phyloP scores from a whole-genome alignment of 1,139 yeast genomes.

The Pichia sp. region DNA sequence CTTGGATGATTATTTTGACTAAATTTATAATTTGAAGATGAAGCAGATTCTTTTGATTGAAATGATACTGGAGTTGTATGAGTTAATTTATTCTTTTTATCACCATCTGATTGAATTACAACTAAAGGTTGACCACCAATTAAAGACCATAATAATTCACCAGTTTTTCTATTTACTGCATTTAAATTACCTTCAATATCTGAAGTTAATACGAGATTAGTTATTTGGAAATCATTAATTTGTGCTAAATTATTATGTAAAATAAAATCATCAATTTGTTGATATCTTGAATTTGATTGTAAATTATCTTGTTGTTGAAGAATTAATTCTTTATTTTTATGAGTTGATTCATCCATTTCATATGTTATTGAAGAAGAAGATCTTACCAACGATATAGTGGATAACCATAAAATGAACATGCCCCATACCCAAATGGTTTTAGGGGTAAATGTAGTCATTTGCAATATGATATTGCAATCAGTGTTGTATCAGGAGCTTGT shows the following conservation, averaged over 20 bases:
- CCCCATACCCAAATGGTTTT: too few species aligned
- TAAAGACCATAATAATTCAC: conserved; percentile 74
- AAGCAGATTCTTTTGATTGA: not conserved
- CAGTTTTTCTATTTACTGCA: conserved; percentile 73
- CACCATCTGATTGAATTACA: conserved; percentile 19
- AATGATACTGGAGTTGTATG: conserved; percentile 18
- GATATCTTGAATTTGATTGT: not conserved
- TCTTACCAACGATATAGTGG: too few species aligned
- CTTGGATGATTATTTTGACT: not conserved
- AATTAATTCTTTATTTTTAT: too few species aligned
- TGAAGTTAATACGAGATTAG: conserved; percentile 61
- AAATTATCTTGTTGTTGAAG: not conserved
- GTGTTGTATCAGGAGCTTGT: too few species aligned
- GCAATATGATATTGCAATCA: too few species aligned
- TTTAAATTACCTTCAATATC: conserved; percentile 88
- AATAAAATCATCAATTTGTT: not conserved
- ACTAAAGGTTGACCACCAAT: conserved; percentile 48
- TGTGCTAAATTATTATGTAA: not conserved
- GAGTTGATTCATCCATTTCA: too few species aligned
- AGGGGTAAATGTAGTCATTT: too few species aligned
- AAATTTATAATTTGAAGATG: too few species aligned
- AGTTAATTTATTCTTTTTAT: not conserved
- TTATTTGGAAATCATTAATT: conserved; percentile 47
- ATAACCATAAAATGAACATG: too few species aligned
- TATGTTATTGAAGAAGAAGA: too few species aligned